Evolutionary conservation across 345 rosid species (phyloP), one percentile per base, ranked within the genome.

Genomic region (Brassica incana): DNA sequence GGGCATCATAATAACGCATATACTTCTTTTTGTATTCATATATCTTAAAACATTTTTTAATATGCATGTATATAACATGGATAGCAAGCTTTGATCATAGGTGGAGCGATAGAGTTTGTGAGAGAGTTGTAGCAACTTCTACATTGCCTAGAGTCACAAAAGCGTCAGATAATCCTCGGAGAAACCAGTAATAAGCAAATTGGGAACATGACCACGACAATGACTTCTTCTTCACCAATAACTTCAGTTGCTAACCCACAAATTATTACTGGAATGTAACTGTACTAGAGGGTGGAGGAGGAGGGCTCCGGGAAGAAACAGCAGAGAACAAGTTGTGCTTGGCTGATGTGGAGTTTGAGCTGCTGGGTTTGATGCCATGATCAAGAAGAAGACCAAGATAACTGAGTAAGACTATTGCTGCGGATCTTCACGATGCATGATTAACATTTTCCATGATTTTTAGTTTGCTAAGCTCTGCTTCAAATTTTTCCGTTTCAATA

Each of bases 51-150:
- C 2, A 48, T 48, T 14, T 12, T 5, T 50, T 14, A n/a, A 1
- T 50, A 50, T 50, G 58, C 18, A 54, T 11, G 43, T 56, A 38
- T 71, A 15, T 15, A 10, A 27, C 76, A 93, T 97, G 97, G 97
- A 79, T 98, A 95, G 77, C 99, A 93, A 88, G 98, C 99, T 1
- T 95, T 98, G 1, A 93, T 95, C n/a, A 91, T 93, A 10, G 99
- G 99, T 2, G 99, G 99, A 43, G 98, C 97, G 4, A 93, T 95
- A 8, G 98, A 93, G 81, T 93, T 91, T 65, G 98, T 95, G 76
- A 54, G 95, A 71, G 99, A 95, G 72, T 77, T 95, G 12, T 98
- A 95, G 83, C 99, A 93, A 64, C 96, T 93, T 2, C 60, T 54
- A 54, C 60, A 54, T 6, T 54, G 60, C 60, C 60, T 54, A 3